Evolutionary conservation across 768 basidiomycete genomes (phyloP).

Genomic region (Arthromyces matolae): DNA sequence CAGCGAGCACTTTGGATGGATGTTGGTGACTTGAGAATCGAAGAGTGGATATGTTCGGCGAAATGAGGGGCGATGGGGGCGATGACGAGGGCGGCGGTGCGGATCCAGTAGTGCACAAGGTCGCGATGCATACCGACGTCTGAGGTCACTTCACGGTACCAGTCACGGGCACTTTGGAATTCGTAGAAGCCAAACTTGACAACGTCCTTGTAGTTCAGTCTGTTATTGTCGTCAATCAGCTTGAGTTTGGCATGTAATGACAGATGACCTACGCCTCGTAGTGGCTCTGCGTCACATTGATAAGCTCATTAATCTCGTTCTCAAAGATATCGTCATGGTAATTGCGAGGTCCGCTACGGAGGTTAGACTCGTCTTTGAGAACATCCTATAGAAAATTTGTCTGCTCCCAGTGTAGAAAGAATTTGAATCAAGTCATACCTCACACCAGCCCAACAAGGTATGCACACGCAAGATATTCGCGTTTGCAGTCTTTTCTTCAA

Average conservation of each 20-base stretch:
- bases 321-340: constrained; percentile 91
- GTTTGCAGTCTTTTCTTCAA: constrained; percentile 97
- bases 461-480: constrained; percentile 92
- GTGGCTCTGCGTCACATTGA: constrained; percentile 74
- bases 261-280: constrained; percentile 66
- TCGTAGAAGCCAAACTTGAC: constrained; percentile 96
- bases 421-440: constrained; percentile 44
- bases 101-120: constrained; percentile 83
- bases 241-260: not conserved
- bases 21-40: constrained; percentile 64
- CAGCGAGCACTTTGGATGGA: constrained; percentile 83
- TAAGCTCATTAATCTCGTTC: constrained; percentile 84
- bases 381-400: constrained; percentile 58
- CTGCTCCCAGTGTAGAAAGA: constrained; percentile 1
- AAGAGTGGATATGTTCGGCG: constrained; percentile 85
- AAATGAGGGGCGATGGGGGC: constrained; percentile 91
- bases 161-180: constrained; percentile 86
- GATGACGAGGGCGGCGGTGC: constrained; percentile 72
- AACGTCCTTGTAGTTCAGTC: constrained; percentile 94
- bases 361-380: constrained; percentile 60
- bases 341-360: constrained; percentile 71
- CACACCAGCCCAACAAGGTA: constrained; percentile 88
- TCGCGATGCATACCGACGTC: constrained; percentile 91
- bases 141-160: constrained; percentile 91
- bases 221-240: constrained; percentile 27